Percentiles rank a stretch among this genome's conserved stretches.
Conservation (phyloP, 768 basidiomycete species). For the Trametes sanguinea region DNA sequence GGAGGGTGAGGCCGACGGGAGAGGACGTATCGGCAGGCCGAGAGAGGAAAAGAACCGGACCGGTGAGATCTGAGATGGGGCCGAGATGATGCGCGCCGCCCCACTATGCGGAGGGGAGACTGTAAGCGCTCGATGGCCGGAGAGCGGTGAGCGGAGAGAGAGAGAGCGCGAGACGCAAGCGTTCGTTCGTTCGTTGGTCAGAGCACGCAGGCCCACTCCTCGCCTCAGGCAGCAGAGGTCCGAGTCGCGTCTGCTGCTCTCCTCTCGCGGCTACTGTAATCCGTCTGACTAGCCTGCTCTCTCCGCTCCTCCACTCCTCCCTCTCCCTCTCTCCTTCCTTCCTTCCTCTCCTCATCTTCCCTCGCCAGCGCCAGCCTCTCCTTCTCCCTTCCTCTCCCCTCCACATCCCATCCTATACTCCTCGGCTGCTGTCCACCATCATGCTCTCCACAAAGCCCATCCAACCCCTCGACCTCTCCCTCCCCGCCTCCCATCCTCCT, state of each 20-base stretch:
- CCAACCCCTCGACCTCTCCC: constrained; percentile 31
- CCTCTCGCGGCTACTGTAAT: too few species aligned
- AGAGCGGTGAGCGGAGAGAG: background rate
- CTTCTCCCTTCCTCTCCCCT: constrained; percentile 18
- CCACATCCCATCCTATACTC: constrained; percentile 1
- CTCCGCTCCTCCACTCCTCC: background rate
- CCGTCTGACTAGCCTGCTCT: too few species aligned
- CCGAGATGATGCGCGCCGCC: constrained; percentile 27
- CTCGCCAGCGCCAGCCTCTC: constrained; percentile 10
- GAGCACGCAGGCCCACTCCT: too few species aligned
- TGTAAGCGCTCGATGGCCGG: background rate
- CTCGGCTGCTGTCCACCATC: constrained; percentile 10
- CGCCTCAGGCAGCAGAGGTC: too few species aligned
- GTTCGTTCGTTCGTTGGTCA: too few species aligned
- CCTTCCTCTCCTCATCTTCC: constrained; percentile 7
- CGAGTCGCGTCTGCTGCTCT: too few species aligned
- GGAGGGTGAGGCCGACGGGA: background rate
- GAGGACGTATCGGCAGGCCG: constrained; percentile 3
- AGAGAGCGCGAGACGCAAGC: background rate
- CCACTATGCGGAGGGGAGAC: background rate
- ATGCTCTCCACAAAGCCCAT: constrained; percentile 45
- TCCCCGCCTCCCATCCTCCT: constrained; percentile 24
- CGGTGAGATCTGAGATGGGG: constrained; percentile 28
- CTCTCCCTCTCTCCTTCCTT: background rate
- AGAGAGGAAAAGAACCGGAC: constrained; percentile 23